Evolutionary conservation across 805 yeast genomes (phyloP), one percentile per base, ranked within the genome.

Genomic region (baker's yeast (Saccharomyces cerevisiae)): DNA sequence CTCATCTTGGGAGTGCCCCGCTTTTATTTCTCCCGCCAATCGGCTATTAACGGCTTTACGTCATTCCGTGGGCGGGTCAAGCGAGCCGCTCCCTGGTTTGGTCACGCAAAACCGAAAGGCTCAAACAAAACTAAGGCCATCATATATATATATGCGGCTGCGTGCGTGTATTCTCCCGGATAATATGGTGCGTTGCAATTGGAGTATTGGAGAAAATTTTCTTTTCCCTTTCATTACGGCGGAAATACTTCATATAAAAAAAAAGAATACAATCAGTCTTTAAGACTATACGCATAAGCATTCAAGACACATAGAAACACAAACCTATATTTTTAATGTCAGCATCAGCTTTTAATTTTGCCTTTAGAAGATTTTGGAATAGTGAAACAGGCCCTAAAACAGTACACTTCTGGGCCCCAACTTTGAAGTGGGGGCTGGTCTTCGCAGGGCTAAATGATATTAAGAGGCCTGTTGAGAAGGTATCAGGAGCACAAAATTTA

Each of bases 331-430:
- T 46, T 10, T 49, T 36, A 41, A 49, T 50, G 49, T 48, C 51
- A 9, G 58, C 58, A 58, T 59, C 65, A 22, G 57, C 63, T 22
- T 48, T 63, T 11, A 58, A 54, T 43, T 49, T 56, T 31, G 65
- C 67, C 9, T 88, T 92, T 71, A 73, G 79, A 57, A 79, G 87
- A 66, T 89, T 84, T 67, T 69, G 89, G 68, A 81, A 84, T 63
- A 84, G 96, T 17, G 95, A 87, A 69, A 89, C 99, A 21, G 99
- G 99, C 31, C 99, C 99, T 46, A 84, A 75, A 69, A 92, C 99
- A n/a, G 91, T 94, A 54, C 99, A 92, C 69, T 92, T 92, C 73
- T 92, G 99, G 99, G 85, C 85, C 4, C 86, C 86, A 10, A 80
- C 81, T 47, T 66, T 82, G 70, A 82, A 82, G 66, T 92, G 99